A percentile compares a stretch with the other conserved stretches of the same genome.
These are phyloP conservation scores for Elaeis oleifera DNA, from an alignment of 202 grass and related monocot species.

Conservation along the genomic window DNA sequence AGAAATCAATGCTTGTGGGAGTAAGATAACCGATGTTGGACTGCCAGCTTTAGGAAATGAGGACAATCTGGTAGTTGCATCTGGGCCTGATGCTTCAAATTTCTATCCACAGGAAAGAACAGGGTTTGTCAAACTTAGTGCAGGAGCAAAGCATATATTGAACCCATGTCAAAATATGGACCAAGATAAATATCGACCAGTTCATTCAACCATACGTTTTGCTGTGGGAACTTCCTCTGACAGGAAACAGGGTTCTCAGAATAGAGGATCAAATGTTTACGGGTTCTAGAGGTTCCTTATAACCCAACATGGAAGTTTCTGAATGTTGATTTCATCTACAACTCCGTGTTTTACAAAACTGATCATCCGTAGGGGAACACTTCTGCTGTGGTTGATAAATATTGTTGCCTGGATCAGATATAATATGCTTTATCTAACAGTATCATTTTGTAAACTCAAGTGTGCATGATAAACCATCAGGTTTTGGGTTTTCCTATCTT, in stretches of 20 bases:
- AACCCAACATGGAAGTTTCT: not conserved
- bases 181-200: conserved; percentile 25
- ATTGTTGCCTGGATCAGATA: too few species aligned
- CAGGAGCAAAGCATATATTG: conserved; percentile 55
- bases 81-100: conserved; percentile 13
- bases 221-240: conserved; percentile 22
- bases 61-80: conserved; percentile 22
- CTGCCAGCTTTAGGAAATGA: conserved; percentile 17
- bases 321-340: not conserved
- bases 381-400: too few species aligned
- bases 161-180: conserved; percentile 34
- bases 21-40: conserved; percentile 13
- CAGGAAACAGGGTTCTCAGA: conserved; percentile 15
- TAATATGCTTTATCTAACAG: not conserved
- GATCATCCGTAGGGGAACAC: too few species aligned
- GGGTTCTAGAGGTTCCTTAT: conserved; percentile 12
- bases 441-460: too few species aligned
- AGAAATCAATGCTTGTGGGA: not conserved
- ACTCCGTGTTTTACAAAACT: too few species aligned
- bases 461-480: not conserved
- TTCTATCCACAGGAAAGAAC: conserved; percentile 18
- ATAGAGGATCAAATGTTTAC: conserved; percentile 24
- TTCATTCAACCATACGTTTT: conserved; percentile 40
- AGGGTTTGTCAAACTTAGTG: conserved; percentile 47
- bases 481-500: not conserved